Percentiles rank a stretch among this genome's conserved stretches.
Conservation (phyloP, 2,329 filamentous ascomycete species). For the Paracoccidioides lutzii region DNA sequence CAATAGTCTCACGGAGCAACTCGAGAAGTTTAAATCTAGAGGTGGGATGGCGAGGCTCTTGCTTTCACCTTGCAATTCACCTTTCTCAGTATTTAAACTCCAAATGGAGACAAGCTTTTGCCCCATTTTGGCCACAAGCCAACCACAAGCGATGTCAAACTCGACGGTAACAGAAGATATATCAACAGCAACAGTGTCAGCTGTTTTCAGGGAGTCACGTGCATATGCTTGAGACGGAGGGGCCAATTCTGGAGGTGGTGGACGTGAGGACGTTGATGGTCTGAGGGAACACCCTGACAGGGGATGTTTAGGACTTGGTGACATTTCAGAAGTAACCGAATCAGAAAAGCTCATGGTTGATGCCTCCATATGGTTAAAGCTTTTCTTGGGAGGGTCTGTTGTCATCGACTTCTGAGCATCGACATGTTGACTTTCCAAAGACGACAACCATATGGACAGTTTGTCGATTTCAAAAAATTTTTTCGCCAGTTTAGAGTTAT, state of each 20-base stretch:
- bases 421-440: constrained; percentile 9
- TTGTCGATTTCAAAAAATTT: constrained; percentile 24
- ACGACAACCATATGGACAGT: constrained; percentile 26
- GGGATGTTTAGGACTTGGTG: not conserved
- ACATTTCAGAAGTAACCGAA: constrained; percentile 11
- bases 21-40: constrained; percentile 18
- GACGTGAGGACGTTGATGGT: not conserved
- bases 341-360: constrained; percentile 14
- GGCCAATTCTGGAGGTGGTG: not conserved
- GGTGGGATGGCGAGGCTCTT: constrained; percentile 1
- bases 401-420: constrained; percentile 3
- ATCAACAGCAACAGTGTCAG: constrained; percentile 19
- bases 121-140: constrained; percentile 27
- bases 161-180: constrained; percentile 20
- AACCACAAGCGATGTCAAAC: constrained; percentile 30
- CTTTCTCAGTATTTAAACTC: constrained; percentile 7
- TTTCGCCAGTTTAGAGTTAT: constrained; percentile 21
- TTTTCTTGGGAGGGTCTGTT: constrained; percentile 6
- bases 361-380: constrained; percentile 13
- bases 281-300: not conserved
- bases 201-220: not conserved
- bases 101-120: constrained; percentile 20
- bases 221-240: not conserved
- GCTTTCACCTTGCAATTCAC: constrained; percentile 2
- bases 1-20: constrained; percentile 25